Evolutionary conservation across 345 rosid genomes (phyloP), one percentile per base, ranked within the genome.

Genomic region (Euclidium syriacum): DNA sequence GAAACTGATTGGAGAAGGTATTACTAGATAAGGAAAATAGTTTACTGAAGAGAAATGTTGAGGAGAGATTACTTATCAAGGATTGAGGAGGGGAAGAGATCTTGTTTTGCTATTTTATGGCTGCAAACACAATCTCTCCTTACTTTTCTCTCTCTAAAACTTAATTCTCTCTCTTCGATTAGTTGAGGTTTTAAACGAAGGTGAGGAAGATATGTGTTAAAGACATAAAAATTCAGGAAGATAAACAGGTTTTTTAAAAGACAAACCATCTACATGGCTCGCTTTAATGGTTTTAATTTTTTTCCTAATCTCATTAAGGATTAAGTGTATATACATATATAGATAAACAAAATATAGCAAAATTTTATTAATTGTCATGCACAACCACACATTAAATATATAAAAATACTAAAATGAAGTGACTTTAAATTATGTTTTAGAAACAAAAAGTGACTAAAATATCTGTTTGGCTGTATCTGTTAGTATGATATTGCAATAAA

Each of bases 211-310:
- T 75, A 29, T 25, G 19, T 35, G 36, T 53, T 35, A n/a, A 33
- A 52, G 49, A 52, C 54, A 70, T 77, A 61, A 71, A 61, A 39
- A 34, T 72, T 29, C 67, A 44, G 76, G 73, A 75, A 56, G 82
- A 60, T 52, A 47, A 65, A 58, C 40, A 51, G 65, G 70, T 71
- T 71, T 38, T 46, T 36, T 36, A 11, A 56, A 71, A 35, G 64
- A 49, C 39, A 25, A 56, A 55, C 49, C 69, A 27, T 47, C 55
- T 39, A 38, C 59, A 55, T 40, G 30, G 30, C 58, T 55, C 51
- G 64, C 62, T 69, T 77, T 72, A 65, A 61, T 35, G 60, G 17
- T 17, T 25, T 17, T n/a, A n/a, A 7, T 34, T 46, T 6, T 52
- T 43, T 52, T 43, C 52, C 22, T 19, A 43, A 40, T 42, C 30